phyloP scores from a whole-genome alignment of 1,284 basidiomycete genomes.

The Naganishia albida region DNA sequence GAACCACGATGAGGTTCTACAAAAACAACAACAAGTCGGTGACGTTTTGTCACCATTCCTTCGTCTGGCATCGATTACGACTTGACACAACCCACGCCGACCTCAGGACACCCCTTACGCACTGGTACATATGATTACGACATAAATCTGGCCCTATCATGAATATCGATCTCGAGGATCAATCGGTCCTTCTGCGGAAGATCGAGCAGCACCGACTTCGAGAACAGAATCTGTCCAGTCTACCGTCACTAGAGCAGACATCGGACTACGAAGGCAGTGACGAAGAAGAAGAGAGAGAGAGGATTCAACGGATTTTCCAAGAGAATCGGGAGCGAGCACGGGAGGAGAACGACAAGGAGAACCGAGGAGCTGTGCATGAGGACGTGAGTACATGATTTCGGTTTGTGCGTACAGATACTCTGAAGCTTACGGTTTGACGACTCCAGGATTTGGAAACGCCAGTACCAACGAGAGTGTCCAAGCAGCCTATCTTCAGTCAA shows the following conservation, averaged over 20 bases:
- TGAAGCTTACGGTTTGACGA: background rate
- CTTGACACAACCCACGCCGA: background rate
- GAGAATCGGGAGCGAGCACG: slow-evolving; percentile 11
- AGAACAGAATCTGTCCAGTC: slow-evolving; percentile 23
- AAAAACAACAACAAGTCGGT: slow-evolving; percentile 13
- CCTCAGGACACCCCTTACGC: background rate
- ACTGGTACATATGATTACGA: background rate
- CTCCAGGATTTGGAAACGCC: slow-evolving; percentile 18
- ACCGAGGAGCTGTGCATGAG: slow-evolving; percentile 11
- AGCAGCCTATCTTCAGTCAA: slow-evolving; percentile 21
- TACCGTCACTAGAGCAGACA: slow-evolving; percentile 25
- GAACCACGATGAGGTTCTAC: background rate
- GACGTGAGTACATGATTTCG: slow-evolving; percentile 11
- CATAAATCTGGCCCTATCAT: background rate
- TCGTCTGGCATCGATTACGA: background rate
- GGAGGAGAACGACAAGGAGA: slow-evolving; percentile 16
- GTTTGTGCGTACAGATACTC: background rate
- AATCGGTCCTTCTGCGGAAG: slow-evolving; percentile 26
- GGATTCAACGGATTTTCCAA: background rate
- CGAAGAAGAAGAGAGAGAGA: slow-evolving; percentile 21
- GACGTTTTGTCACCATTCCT: background rate
- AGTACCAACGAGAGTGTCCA: slow-evolving; percentile 7
- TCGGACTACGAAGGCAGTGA: slow-evolving; percentile 20
- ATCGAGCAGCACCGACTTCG: slow-evolving; percentile 22
- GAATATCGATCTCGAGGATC: slow-evolving; percentile 28